phyloP scores from a whole-genome alignment of 306 rosid genomes.

The Coriaria nepalensis region DNA sequence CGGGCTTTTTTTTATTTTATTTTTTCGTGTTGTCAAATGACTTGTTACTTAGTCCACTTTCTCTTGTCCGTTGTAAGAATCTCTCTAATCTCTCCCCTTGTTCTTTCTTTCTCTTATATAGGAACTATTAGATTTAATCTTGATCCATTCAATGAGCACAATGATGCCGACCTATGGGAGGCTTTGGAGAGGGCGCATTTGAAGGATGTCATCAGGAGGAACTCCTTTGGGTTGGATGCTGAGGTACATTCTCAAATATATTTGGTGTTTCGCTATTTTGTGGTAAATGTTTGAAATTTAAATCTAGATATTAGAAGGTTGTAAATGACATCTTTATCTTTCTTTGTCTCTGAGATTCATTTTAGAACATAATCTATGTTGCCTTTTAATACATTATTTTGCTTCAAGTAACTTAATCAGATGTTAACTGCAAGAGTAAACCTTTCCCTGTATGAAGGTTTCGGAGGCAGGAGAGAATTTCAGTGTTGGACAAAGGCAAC shows the following conservation, averaged over 20 bases:
- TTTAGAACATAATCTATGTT: too few species aligned
- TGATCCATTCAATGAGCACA: conserved; percentile 43
- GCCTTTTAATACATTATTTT: too few species aligned
- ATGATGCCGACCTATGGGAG: conserved; percentile 48
- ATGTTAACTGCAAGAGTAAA: background rate
- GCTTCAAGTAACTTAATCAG: too few species aligned
- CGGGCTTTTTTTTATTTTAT: background rate
- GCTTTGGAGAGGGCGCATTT: conserved; percentile 43
- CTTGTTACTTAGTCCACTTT: conserved; percentile 1
- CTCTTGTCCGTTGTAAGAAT: background rate
- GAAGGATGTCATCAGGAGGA: conserved; percentile 35
- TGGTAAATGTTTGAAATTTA: background rate
- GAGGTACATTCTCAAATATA: conserved; percentile 23
- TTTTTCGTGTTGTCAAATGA: background rate
- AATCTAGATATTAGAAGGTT: too few species aligned
- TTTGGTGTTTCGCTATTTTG: background rate
- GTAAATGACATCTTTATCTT: too few species aligned
- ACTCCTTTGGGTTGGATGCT: conserved; percentile 31
- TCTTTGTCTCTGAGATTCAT: too few species aligned
- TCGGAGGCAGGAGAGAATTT: conserved; percentile 88
- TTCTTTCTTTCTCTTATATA: conserved; percentile 3
- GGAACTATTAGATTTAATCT: conserved; percentile 51
- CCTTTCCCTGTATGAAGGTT: conserved; percentile 35
- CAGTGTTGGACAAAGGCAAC: conserved; percentile 92
- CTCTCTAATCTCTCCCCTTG: background rate